Base-by-base conservation (phyloP, 1,284 basidiomycete species). In the Leccinum huronense region DNA sequence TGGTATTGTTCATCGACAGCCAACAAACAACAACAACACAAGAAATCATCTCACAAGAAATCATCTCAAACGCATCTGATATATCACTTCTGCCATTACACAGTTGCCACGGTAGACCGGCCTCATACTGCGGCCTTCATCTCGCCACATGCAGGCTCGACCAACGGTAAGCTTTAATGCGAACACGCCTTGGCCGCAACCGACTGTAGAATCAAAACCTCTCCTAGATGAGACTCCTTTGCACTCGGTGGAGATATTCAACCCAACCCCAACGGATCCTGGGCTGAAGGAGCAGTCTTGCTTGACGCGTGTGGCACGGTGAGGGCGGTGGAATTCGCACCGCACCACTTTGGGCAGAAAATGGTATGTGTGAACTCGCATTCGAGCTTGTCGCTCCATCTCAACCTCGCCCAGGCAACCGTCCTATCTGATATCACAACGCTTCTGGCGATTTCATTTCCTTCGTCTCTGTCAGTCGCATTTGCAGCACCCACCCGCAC, bases 291-390 rank as follows among this genome's bases (percentile, higher is more conserved):
- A 64, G 87, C 89, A 0, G 83, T 90, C 10, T 79, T 97, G 55
- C 83, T 87, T 1, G 95, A 97, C 62, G 88, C 94, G 0, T 87
- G 90, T 69, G 94, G 93, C 3, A 93, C 89, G 36, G 88, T 97
- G 23, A 83, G 95, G 62, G 83, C 83, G 3, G 86, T 97, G 36
- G 93, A 94, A 72, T 97, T 97, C 71, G 87, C 90, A 5, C 93
- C 94, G 0, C 87, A 90, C 61, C 85, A 90, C 65, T 92, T 93
- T 74, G 95, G 95, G 1, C 78, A 97, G 67, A 93, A 95, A 72
- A 76, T 97, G 69, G 94, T 93, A 69, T 66, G 88, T 59, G 31
- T 81, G 16, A 6, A 30, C 45, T 45, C 62, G 30, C 62, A 23
- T 56, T 58, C 38, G 8, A 33, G 31, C 4, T 11, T 5, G 10